Evolutionary conservation across 2,329 filamentous ascomycete species (phyloP), one percentile per base, ranked within the genome.

Genomic region (Fusarium anthophilum): DNA sequence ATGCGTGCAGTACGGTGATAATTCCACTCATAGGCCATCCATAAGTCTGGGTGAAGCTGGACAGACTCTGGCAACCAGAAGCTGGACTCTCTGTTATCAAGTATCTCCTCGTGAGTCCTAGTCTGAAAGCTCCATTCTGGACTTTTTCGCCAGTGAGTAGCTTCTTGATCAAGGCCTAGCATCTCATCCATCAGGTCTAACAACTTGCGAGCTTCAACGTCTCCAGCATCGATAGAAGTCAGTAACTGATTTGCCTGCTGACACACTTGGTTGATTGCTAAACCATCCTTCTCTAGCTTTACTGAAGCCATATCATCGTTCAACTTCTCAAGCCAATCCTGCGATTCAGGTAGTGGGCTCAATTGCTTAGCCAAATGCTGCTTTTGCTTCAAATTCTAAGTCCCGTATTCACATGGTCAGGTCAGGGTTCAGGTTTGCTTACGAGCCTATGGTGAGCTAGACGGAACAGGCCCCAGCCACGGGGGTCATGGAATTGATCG

Each of bases 1-100:
- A 83, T 82, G 8, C 82, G 78, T 10, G 81, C 82, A 35, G 82
- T 79, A 6, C 82, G 77, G 51, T 83, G 81, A 54, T 84, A 84
- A 53, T 84, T 83, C 81, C 82, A 84, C 65, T 84, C 83, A 47
- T 84, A 84, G 9, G 81, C 79, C 65, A 82, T 82, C 83, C 83
- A 84, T 2, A 84, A 58, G 70, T 84, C 83, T 8, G 74, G 65
- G 60, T 84, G 83, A 6, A 84, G 66, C 61, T 84, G 76, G 15
- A 84, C 66, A 2, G 63, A 76, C 4, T 75, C 75, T 3, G 80
- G 77, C 20, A 80, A 63, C 56, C 53, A 65, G 7, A 37, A 47
- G 1, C 38, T 53, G 8, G 32, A 43, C 22, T 38, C 58, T 22
- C 45, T 15, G 6, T 26, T 38, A 5, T 62, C 70, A 3, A 57